These are phyloP conservation scores for Salvia rosmarinus DNA, from an alignment of 257 asterid genomes.

Conservation along the genomic window DNA sequence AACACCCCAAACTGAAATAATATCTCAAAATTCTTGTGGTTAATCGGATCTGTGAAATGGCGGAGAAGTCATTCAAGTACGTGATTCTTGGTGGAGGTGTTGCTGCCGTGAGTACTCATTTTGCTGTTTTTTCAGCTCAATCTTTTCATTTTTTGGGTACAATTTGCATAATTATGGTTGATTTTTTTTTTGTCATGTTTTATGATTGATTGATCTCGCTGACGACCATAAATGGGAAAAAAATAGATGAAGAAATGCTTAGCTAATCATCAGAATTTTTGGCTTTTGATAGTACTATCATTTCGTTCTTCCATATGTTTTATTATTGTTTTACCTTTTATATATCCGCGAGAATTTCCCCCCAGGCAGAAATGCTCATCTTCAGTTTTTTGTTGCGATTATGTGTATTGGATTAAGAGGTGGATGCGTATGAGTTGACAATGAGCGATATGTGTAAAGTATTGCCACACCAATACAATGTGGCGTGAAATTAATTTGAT, in stretches of 20 bases:
- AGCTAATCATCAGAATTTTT: not conserved
- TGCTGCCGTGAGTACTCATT: too few relatives aligned
- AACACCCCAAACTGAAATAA: not conserved
- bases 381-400: not conserved
- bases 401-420: too few relatives aligned
- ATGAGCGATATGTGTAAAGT: not conserved
- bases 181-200: not conserved
- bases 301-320: too few relatives aligned
- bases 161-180: not conserved
- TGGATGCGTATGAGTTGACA: not conserved
- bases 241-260: not conserved
- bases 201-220: not conserved
- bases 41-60: constrained; percentile 13
- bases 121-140: too few relatives aligned
- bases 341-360: not conserved
- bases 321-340: not conserved
- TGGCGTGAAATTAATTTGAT: not conserved
- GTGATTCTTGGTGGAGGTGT: too few relatives aligned
- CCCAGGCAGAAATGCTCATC: not conserved
- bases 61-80: too few relatives aligned
- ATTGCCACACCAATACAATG: too few relatives aligned
- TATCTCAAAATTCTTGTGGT: not conserved
- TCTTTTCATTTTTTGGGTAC: not conserved
- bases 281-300: not conserved
- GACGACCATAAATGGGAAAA: constrained; percentile 1